Evolutionary conservation across 805 yeast genomes (phyloP), one percentile per base, ranked within the genome.

Genomic region (Candida saitoana): DNA sequence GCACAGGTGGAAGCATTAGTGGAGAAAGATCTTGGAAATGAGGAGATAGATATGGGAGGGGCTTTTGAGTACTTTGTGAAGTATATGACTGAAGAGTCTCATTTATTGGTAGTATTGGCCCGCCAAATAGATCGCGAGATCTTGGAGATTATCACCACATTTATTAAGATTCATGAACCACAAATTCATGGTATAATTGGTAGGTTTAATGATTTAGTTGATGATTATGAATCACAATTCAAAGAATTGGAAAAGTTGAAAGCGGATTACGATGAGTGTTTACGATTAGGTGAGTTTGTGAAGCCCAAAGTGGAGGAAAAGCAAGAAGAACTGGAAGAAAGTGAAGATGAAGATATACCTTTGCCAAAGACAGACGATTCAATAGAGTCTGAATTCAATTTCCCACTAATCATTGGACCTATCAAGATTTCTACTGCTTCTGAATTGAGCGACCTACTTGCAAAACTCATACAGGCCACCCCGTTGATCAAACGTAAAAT

Each of bases 81-180:
- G 7, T 54, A 50, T n/a, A 39, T 61, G 19, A 30, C 50, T 8
- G 38, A 46, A 5, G 69, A 66, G 39, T 48, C 66, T 5, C 49
- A 50, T 17, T 39, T 47, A 2, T 48, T 61, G 34, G 46, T 53
- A 18, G 46, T 41, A 3, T 51, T 65, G 30, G 67, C 73, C 3
- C 49, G 63, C 1, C 52, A 52, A 2, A 63, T 70, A 18, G 74
- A 70, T 41, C 47, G 55, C 15, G 55, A 55, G 18, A 62, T 68
- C 2, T 50, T 69, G 42, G 64, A 60, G 25, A 50, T 53, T 3
- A 47, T 69, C n/a, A 62, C 69, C 12, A 49, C 47, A 5, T 68
- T 64, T 45, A 52, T 69, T 11, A 69, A 69, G 42, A 40, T 41
- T 5, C 53, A 67, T 37, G 74, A 70, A 43, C 69, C 73, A 0